Percentiles rank a stretch among this genome's conserved stretches.
Conservation (phyloP, 192 early-diverging fungal species). For the Radiomyces spectabilis region DNA sequence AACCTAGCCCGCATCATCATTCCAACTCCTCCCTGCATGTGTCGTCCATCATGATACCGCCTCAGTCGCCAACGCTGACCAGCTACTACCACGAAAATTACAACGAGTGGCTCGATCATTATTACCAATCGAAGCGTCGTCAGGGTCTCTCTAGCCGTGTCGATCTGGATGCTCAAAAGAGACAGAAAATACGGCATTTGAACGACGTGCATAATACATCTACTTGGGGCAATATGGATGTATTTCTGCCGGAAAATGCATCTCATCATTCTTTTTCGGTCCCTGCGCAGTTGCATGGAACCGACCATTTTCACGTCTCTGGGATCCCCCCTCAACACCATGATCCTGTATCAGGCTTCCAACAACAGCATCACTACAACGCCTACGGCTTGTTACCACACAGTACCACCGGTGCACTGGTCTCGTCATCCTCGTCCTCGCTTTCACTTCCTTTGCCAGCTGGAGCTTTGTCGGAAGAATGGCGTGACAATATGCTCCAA, state of each 20-base stretch:
- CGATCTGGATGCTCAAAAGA: too few species aligned
- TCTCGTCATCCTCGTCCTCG: not conserved
- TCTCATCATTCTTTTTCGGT: too few species aligned
- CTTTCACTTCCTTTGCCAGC: not conserved
- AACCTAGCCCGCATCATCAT: not conserved
- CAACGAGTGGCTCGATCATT: conserved; percentile 33
- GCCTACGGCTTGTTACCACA: not conserved
- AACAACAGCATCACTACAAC: not conserved
- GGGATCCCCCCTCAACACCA: too few species aligned
- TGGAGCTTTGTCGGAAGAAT: conserved; percentile 4
- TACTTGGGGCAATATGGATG: too few species aligned
- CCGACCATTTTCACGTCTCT: too few species aligned
- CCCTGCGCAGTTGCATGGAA: too few species aligned
- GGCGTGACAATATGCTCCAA: conserved; percentile 52
- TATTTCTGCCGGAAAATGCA: too few species aligned
- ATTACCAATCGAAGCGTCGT: conserved; percentile 17
- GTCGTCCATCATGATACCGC: conserved; percentile 46
- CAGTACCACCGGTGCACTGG: not conserved
- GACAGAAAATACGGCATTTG: too few species aligned
- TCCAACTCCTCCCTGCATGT: not conserved
- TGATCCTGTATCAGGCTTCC: too few species aligned
- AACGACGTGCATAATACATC: too few species aligned
- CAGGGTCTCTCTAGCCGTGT: conserved; percentile 8
- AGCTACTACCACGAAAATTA: conserved; percentile 41
- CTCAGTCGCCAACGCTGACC: conserved; percentile 40